These are phyloP conservation scores for Stagonosporopsis tanaceti DNA, from an alignment of 2,329 filamentous ascomycete genomes.

Conservation along the genomic window DNA sequence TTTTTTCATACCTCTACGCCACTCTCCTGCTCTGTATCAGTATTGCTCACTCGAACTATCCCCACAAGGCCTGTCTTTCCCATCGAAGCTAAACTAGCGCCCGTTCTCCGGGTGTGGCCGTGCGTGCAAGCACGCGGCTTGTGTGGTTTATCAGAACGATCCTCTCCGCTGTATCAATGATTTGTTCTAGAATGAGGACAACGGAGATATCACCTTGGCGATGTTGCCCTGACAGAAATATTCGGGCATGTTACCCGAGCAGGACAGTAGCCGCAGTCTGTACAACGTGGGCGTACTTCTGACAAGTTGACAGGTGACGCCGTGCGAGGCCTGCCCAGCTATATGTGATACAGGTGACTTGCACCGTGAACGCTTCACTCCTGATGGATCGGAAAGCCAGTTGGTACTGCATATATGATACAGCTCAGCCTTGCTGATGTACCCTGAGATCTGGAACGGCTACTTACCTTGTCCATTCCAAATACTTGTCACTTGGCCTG, in stretches of 20 bases:
- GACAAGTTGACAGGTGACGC: conserved; percentile 38
- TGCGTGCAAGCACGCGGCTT: background rate
- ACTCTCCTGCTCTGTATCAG: background rate
- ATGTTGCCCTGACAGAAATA: conserved; percentile 6
- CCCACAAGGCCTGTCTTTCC: too few relatives aligned
- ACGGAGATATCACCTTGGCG: conserved; percentile 7
- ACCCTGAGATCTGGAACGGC: background rate
- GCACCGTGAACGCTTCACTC: background rate
- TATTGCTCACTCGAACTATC: background rate
- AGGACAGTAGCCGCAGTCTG: conserved; percentile 1
- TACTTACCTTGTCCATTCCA: background rate
- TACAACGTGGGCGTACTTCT: conserved; percentile 21
- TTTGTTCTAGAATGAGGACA: background rate
- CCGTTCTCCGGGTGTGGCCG: background rate
- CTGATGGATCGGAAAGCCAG: background rate
- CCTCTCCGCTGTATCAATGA: background rate
- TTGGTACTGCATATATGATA: background rate
- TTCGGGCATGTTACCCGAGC: conserved; percentile 23
- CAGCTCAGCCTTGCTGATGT: background rate
- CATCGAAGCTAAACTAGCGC: background rate
- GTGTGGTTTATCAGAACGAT: background rate
- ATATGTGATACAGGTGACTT: background rate
- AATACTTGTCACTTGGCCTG: background rate
- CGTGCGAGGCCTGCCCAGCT: conserved; percentile 23
- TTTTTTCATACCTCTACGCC: background rate